These are phyloP conservation scores for Viola odorata DNA, from an alignment of 345 rosid genomes.

Conservation along the genomic window DNA sequence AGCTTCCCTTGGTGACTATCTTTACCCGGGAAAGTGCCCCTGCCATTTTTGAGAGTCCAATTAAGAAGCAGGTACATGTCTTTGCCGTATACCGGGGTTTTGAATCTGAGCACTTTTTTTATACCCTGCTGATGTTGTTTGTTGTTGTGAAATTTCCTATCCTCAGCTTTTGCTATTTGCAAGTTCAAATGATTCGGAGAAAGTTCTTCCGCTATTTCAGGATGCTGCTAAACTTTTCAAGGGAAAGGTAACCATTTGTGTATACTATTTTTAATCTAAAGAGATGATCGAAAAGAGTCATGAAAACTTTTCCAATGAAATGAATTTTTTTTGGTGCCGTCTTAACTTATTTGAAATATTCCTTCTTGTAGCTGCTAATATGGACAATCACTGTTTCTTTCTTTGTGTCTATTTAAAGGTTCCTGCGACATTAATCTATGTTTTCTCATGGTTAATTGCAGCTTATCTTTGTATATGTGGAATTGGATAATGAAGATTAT, in stretches of 20 bases:
- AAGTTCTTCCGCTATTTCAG: conserved; percentile 52
- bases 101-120: background rate
- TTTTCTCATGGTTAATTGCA: conserved; percentile 28
- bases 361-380: background rate
- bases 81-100: background rate
- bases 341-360: background rate
- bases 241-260: conserved; percentile 62
- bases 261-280: no score
- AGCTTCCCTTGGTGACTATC: conserved; percentile 77
- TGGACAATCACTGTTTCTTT: no score
- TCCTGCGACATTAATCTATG: background rate
- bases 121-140: background rate
- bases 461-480: conserved; percentile 84
- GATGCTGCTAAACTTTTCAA: conserved; percentile 84
- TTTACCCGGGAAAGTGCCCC: conserved; percentile 81
- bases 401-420: no score
- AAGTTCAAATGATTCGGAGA: conserved; percentile 58
- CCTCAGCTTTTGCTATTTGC: conserved; percentile 75
- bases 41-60: conserved; percentile 69
- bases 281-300: background rate
- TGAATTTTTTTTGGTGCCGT: background rate
- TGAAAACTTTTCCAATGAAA: background rate
- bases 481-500: conserved; percentile 82
- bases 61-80: conserved; percentile 74
- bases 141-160: conserved; percentile 11